Percentiles rank a stretch among this genome's conserved stretches.
Evolutionary conservation across 2,329 filamentous ascomycete species (phyloP).

Genomic region (Fusarium sp.): DNA sequence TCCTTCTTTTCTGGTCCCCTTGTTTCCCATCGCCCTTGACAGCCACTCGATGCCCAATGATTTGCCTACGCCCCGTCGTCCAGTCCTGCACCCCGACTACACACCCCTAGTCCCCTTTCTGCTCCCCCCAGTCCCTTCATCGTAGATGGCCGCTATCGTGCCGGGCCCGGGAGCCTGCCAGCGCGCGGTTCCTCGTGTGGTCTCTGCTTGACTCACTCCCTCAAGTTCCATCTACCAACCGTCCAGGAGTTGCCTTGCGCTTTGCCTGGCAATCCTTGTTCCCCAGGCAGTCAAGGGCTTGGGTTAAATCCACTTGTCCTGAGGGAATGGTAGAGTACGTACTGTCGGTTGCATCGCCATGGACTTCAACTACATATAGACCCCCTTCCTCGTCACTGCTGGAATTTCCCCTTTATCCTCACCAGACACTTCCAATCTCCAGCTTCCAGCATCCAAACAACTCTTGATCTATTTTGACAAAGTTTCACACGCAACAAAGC

Average conservation of each 20-base stretch:
- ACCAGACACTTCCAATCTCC: slow-evolving; percentile 33
- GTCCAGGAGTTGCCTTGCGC: slow-evolving; percentile 32
- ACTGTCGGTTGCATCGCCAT: slow-evolving; percentile 33
- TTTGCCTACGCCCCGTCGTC: slow-evolving; percentile 34
- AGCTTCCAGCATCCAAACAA: slow-evolving; percentile 9
- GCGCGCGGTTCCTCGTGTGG: slow-evolving; percentile 30
- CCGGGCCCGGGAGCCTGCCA: slow-evolving; percentile 26
- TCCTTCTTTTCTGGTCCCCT: slow-evolving; percentile 29
- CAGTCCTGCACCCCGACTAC: slow-evolving; percentile 31
- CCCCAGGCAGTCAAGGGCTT: slow-evolving; percentile 35
- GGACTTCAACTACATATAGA: slow-evolving; percentile 38
- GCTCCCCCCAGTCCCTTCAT: slow-evolving; percentile 11
- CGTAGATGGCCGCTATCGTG: slow-evolving; percentile 35
- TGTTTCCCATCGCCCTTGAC: slow-evolving; percentile 16
- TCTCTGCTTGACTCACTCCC: slow-evolving; percentile 37
- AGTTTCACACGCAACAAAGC: slow-evolving; percentile 14
- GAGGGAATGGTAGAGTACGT: slow-evolving; percentile 35
- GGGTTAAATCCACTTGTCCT: slow-evolving; percentile 29
- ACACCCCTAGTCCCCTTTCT: slow-evolving; percentile 18
- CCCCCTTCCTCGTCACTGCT: slow-evolving; percentile 27
- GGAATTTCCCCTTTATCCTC: slow-evolving; percentile 6
- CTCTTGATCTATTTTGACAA: background rate
- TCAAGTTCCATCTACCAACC: slow-evolving; percentile 29
- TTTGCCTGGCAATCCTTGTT: slow-evolving; percentile 33
- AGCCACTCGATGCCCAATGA: slow-evolving; percentile 40